Conservation (phyloP, 768 basidiomycete species). For the Paxillus rubicundulus region DNA sequence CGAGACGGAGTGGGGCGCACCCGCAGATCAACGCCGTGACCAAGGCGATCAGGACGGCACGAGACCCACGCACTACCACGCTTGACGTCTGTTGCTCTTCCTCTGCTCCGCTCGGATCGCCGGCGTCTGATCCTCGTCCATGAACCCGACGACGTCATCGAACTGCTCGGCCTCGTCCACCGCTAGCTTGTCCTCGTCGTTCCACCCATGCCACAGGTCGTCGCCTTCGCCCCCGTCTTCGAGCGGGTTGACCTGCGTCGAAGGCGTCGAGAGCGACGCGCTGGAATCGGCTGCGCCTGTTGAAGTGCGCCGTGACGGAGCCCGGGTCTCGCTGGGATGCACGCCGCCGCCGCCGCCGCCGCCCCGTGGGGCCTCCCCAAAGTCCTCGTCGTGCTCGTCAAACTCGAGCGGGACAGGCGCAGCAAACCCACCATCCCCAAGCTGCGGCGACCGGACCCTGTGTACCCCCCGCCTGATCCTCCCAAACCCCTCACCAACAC, state of each 20-base stretch:
- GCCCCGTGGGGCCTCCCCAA: constrained; percentile 25
- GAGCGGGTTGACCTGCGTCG: constrained; percentile 26
- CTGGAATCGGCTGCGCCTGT: constrained; percentile 28
- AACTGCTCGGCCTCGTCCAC: constrained; percentile 33
- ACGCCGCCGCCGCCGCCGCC: too few relatives aligned
- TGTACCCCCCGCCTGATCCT: constrained; percentile 56
- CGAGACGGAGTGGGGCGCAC: background rate
- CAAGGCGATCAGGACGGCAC: background rate
- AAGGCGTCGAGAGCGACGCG: constrained; percentile 39
- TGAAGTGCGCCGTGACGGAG: constrained; percentile 22
- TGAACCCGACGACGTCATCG: constrained; percentile 32
- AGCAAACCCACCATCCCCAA: constrained; percentile 26
- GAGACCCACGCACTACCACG: background rate
- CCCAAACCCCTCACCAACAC: constrained; percentile 60
- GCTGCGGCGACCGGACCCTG: constrained; percentile 46
- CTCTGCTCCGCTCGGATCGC: constrained; percentile 11
- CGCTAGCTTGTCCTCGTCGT: constrained; percentile 28
- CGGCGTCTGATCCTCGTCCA: constrained; percentile 33
- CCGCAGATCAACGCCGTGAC: background rate
- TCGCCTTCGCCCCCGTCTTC: constrained; percentile 11
- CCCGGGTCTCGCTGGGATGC: constrained; percentile 21
- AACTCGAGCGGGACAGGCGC: constrained; percentile 47
- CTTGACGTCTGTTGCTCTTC: constrained; percentile 5
- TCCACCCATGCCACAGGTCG: constrained; percentile 25
- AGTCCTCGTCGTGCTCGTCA: constrained; percentile 69